phyloP scores from a whole-genome alignment of 176 grass and related monocot genomes.

The Lolium rigidum region DNA sequence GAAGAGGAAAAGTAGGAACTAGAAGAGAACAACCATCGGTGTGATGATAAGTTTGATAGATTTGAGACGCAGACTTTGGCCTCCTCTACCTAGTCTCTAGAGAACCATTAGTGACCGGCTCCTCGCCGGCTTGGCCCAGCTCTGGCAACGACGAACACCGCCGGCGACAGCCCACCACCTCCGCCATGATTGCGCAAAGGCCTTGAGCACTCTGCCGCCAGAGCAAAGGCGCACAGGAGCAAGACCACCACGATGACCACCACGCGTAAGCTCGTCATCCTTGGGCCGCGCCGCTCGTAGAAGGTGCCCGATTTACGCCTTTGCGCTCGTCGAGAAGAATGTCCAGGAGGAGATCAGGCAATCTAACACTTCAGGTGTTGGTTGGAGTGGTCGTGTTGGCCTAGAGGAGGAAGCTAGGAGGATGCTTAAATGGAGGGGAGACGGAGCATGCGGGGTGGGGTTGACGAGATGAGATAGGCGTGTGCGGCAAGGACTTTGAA shows the following conservation, averaged over 20 bases:
- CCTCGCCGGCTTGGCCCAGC: slow-evolving; percentile 62
- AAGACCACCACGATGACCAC: slow-evolving; percentile 25
- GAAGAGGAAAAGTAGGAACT: not conserved
- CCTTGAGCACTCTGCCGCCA: slow-evolving; percentile 54
- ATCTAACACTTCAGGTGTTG: not conserved
- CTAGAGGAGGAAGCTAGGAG: not conserved
- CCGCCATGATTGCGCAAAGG: slow-evolving; percentile 36
- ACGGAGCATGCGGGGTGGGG: not conserved
- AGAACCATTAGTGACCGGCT: slow-evolving; percentile 51
- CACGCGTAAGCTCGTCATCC: slow-evolving; percentile 32
- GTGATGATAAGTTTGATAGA: not conserved
- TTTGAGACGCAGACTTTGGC: not conserved
- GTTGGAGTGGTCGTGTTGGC: not conserved
- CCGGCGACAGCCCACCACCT: slow-evolving; percentile 23
- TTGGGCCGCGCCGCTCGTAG: not conserved
- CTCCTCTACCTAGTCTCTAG: not conserved
- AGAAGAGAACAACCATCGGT: not conserved
- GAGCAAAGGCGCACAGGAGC: slow-evolving; percentile 51
- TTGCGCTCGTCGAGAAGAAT: not conserved
- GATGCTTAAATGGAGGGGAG: slow-evolving; percentile 45
- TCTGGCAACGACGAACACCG: slow-evolving; percentile 54
- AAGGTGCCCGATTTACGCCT: not conserved
- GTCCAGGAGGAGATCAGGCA: not conserved
- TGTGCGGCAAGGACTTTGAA: slow-evolving; percentile 57
- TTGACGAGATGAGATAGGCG: slow-evolving; percentile 16